Conservation (phyloP, 176 grass and related monocot species). For the Musa beccarii region DNA sequence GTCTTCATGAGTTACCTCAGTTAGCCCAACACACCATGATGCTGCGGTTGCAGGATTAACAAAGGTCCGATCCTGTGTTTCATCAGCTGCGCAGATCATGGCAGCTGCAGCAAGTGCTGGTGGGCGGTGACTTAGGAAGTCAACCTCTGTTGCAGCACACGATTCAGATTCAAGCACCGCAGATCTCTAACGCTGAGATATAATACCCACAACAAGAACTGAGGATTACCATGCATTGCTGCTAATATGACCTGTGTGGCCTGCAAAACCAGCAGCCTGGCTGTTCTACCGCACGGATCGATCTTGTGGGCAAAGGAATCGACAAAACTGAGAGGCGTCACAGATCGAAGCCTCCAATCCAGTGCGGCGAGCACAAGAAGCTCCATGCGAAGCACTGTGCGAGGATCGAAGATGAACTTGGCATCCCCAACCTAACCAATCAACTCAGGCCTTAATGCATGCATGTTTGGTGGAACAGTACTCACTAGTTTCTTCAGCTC, state of each 20-base stretch:
- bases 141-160: constrained; percentile 39
- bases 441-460: neutral
- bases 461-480: no score
- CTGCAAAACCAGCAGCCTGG: constrained; percentile 34
- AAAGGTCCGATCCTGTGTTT: constrained; percentile 35
- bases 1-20: constrained; percentile 35
- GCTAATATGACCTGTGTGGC: constrained; percentile 62
- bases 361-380: constrained; percentile 44
- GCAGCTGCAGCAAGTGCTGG: constrained; percentile 75
- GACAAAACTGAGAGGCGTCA: constrained; percentile 46
- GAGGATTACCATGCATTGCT: constrained; percentile 52
- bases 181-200: neutral
- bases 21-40: constrained; percentile 78
- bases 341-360: constrained; percentile 44
- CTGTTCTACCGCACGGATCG: constrained; percentile 24
- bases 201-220: neutral
- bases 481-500: neutral
- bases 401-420: constrained; percentile 42
- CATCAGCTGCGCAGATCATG: constrained; percentile 59
- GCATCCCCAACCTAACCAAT: constrained; percentile 26
- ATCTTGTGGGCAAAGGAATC: constrained; percentile 33
- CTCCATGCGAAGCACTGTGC: constrained; percentile 51
- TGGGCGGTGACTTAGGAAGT: constrained; percentile 65
- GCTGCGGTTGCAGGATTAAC: constrained; percentile 40
- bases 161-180: constrained; percentile 4